A percentile compares a stretch with the other conserved stretches of the same genome.
These are phyloP conservation scores for Fraxinus angustifolia DNA, from an alignment of 305 asterid species.

Conservation along the genomic window DNA sequence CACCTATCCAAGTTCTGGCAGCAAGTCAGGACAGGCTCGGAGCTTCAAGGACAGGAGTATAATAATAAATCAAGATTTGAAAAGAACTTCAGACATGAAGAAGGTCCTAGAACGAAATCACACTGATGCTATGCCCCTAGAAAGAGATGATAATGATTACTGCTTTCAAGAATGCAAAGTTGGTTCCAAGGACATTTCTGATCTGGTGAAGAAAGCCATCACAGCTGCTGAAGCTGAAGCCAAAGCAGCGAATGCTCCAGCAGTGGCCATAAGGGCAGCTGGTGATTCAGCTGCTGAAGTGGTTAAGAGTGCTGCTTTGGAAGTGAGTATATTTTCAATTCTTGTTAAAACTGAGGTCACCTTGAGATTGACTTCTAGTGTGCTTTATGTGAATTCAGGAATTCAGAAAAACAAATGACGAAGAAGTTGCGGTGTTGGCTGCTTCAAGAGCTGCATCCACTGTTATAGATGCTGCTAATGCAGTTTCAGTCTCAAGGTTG, in stretches of 20 bases:
- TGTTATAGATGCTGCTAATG: conserved; percentile 83
- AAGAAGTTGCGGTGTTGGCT: conserved; percentile 82
- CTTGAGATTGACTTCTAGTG: neutral
- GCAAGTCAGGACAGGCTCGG: conserved; percentile 61
- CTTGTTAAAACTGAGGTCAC: conserved; percentile 4
- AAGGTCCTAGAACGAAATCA: conserved; percentile 36
- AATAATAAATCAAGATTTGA: conserved; percentile 47
- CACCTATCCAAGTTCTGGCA: conserved; percentile 69
- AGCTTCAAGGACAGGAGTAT: conserved; percentile 54
- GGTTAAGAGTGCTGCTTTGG: conserved; percentile 86
- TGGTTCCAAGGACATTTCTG: conserved; percentile 74
- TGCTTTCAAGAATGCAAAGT: conserved; percentile 83
- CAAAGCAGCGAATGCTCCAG: conserved; percentile 84
- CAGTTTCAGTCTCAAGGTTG: conserved; percentile 70
- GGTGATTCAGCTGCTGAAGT: conserved; percentile 99
- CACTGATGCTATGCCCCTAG: conserved; percentile 41
- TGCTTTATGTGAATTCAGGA: conserved; percentile 46
- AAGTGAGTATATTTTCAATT: conserved; percentile 45
- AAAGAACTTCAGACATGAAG: conserved; percentile 49
- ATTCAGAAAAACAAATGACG: conserved; percentile 68
- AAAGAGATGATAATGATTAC: conserved; percentile 82
- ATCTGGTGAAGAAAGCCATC: conserved; percentile 81
- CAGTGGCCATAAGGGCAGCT: conserved; percentile 77
- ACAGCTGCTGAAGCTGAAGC: conserved; percentile 99
- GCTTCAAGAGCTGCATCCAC: conserved; percentile 90